These are phyloP conservation scores for Sarcomyxa edulis DNA, from an alignment of 768 basidiomycete species.

Conservation along the genomic window DNA sequence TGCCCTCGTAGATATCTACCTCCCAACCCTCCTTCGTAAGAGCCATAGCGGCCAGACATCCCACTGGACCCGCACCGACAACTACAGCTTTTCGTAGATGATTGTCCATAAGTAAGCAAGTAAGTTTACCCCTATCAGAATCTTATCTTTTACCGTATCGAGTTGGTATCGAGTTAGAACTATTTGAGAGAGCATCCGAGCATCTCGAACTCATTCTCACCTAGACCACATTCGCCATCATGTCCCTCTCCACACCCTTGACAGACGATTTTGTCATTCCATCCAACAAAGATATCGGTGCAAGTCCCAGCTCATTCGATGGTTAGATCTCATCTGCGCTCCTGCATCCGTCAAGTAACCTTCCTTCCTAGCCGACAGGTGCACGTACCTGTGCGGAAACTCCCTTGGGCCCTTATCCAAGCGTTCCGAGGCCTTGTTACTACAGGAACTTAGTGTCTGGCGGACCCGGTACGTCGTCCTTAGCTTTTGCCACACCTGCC, in stretches of 20 bases:
- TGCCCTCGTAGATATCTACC: constrained; percentile 75
- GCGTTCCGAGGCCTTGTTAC: constrained; percentile 62
- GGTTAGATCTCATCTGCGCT: constrained; percentile 23
- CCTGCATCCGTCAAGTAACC: too few relatives aligned
- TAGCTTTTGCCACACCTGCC: constrained; percentile 5
- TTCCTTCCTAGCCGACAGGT: constrained; percentile 36
- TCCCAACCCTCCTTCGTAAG: constrained; percentile 85
- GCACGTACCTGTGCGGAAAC: constrained; percentile 93
- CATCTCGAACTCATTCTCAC: too few relatives aligned
- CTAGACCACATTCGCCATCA: constrained; percentile 9
- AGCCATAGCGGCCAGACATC: constrained; percentile 83
- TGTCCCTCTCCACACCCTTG: constrained; percentile 28
- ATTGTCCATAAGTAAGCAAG: too few relatives aligned
- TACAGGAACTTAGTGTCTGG: constrained; percentile 87
- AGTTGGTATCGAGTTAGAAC: too few relatives aligned
- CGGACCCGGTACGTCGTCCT: constrained; percentile 46
- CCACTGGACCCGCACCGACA: constrained; percentile 91
- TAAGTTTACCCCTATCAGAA: too few relatives aligned
- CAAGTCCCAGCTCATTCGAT: constrained; percentile 27
- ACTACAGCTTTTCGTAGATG: constrained; percentile 53
- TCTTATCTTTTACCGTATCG: constrained; percentile 2
- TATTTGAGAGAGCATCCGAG: too few relatives aligned
- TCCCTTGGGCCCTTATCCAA: constrained; percentile 84
- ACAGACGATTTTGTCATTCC: constrained; percentile 55
- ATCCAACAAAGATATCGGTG: constrained; percentile 44